Base-by-base conservation (phyloP, 352 stramenopile genomes). In the Pythium rishiriense region DNA sequence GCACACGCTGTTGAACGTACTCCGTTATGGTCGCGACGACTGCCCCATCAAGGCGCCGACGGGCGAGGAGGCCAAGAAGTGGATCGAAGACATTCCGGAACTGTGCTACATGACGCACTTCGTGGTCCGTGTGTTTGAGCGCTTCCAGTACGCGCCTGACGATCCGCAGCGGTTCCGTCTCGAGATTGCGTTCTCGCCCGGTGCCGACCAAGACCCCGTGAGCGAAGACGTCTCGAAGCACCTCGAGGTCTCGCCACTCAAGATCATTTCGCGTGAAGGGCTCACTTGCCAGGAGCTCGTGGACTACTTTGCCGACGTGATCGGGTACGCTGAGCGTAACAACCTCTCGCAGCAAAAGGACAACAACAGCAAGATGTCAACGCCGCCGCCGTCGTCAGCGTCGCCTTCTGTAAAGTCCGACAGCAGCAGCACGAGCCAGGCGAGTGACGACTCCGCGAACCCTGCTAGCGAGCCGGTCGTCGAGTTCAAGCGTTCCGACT, bases 41-140 rank as follows among this genome's bases (percentile, higher is more conserved):
- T 85, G 72, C 26, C 70, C 70, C 1, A 68, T 91, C 9, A 75
- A 75, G 56, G 77, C 72, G 12, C 81, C 85, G 3, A 77, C 90
- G 26, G 73, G 80, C 15, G 76, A 91, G 62, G 85, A 92, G 65
- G 85, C 85, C 45, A 76, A 76, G 33, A 96, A 94, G 70, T 92
- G 84, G 85, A 75, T 96, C 55, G 87, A 94, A 48, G 85, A 97
- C 47, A 91, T 98, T 47, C 93, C 91, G 4, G 97, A 99, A 73
- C 79, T 99, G 10, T 99, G 97, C 77, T 99, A 99, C 79, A 93
- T 99, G 64, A 99, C 97, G 21, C 98, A 99, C 67, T 98, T 99
- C 64, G 94, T 99, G 1, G 94, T 99, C 37, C 93, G 98, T 29
- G 83, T 99, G 28, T 99, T 99, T 67, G 98, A 99, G 83, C 90